phyloP scores from a whole-genome alignment of 352 stramenopile species.

The Phytophthora sp. region DNA sequence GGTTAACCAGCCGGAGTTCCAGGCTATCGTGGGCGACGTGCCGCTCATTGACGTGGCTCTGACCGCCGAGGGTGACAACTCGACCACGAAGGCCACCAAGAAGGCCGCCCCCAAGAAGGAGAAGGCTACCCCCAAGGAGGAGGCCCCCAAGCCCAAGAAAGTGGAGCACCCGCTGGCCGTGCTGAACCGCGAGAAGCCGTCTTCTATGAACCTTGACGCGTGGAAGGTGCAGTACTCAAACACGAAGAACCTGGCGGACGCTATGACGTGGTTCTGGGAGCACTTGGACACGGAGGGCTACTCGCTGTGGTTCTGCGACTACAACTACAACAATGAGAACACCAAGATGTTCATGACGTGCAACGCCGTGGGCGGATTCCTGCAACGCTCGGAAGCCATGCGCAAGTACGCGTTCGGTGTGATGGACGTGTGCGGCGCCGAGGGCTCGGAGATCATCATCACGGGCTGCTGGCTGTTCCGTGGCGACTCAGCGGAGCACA shows the following conservation, averaged over 20 bases:
- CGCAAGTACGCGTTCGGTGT: constrained; percentile 94
- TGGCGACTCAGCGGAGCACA: constrained; percentile 85
- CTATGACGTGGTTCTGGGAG: constrained; percentile 93
- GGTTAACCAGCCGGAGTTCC: constrained; percentile 95
- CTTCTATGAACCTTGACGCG: constrained; percentile 79
- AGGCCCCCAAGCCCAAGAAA: constrained; percentile 75
- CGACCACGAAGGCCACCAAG: constrained; percentile 35
- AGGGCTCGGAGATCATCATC: constrained; percentile 85
- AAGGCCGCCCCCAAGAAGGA: constrained; percentile 55
- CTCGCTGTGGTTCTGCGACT: constrained; percentile 91
- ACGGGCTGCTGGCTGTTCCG: constrained; percentile 92
- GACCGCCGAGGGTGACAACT: constrained; percentile 64
- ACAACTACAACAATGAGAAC: constrained; percentile 96
- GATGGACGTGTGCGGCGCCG: constrained; percentile 75
- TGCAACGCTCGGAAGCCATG: constrained; percentile 92
- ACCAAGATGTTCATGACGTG: constrained; percentile 94
- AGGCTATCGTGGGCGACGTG: constrained; percentile 91
- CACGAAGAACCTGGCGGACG: constrained; percentile 73
- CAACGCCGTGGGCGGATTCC: constrained; percentile 93
- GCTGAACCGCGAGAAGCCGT: constrained; percentile 87
- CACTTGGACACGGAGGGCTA: constrained; percentile 89
- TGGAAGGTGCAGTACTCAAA: constrained; percentile 96
- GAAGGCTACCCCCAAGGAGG: constrained; percentile 44
- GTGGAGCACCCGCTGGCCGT: constrained; percentile 87
- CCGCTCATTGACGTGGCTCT: constrained; percentile 80